Evolutionary conservation across 2,329 filamentous ascomycete species (phyloP), one percentile per base, ranked within the genome.

Genomic region (Aspergillus neoniger): DNA sequence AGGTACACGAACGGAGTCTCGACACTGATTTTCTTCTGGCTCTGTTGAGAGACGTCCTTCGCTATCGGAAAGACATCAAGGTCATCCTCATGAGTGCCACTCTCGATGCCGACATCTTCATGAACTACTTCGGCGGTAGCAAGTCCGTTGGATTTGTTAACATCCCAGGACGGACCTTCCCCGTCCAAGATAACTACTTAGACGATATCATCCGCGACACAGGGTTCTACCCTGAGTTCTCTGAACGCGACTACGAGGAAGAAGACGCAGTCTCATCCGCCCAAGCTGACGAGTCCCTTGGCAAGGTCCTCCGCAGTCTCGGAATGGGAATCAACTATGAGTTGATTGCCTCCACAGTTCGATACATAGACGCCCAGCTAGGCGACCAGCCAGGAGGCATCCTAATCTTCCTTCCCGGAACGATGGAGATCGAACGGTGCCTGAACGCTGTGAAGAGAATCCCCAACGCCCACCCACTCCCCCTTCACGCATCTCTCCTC

Each of bases 21-120:
- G 95, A 98, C 71, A 97, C 93, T 0, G 94, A 99, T 74, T 97
- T 99, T 71, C 81, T 98, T 9, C 83, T 99, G 55, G 92, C 93
- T 47, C 84, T 99, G 54, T 81, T 99, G 36, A 87, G 92, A 58
- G 91, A 96, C 72, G 91, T 96, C 6, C 77, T 97, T 65, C 85
- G 84, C 60, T 82, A 83, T 66, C 85, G 91, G 52, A 88, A 87
- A 68, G 91, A 96, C 64, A 83, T 98, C 39, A 96, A 94, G 75
- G 84, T 98, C 43, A 88, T 99, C 12, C 82, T 99, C 38, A 99
- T 99, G 95, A 96, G 92, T 76, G 94, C 94, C 2, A 99, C 94
- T 0, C 85, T 98, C 3, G 93, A 99, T 76, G 92, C 94, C 1
- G 85, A 88, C 0, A 87, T 92, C 0, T 98, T 98, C 75, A 87